Conservation (phyloP, 306 rosid genomes). For the Casuarina glauca region DNA sequence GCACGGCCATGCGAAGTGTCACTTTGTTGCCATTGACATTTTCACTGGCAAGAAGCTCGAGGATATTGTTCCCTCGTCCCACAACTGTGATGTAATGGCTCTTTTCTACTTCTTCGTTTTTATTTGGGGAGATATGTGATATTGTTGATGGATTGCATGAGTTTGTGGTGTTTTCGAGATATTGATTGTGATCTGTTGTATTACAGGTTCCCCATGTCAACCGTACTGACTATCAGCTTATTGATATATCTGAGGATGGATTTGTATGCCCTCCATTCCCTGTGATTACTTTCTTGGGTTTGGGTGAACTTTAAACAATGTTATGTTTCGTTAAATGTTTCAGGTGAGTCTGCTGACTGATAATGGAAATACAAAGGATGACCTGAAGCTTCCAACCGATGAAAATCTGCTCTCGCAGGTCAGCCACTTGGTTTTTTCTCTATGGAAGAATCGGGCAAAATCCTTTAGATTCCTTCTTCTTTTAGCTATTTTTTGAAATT, state of each 20-base stretch:
- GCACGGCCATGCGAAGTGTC: constrained; percentile 98
- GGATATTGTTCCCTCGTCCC: constrained; percentile 98
- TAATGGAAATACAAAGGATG: constrained; percentile 90
- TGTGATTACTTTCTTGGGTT: background rate
- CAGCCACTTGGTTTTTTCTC: constrained; percentile 2
- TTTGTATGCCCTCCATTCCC: constrained; percentile 54
- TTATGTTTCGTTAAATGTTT: constrained; percentile 10
- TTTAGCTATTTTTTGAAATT: background rate
- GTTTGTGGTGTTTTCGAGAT: background rate
- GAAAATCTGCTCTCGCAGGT: constrained; percentile 84
- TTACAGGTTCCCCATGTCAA: constrained; percentile 93
- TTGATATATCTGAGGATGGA: constrained; percentile 98
- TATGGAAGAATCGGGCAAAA: background rate
- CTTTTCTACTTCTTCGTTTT: background rate
- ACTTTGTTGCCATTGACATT: constrained; percentile 94
- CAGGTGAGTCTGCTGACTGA: constrained; percentile 98
- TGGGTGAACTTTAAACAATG: background rate
- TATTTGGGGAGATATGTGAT: background rate
- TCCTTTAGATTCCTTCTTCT: background rate
- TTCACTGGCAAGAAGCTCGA: constrained; percentile 91
- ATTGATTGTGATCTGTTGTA: constrained; percentile 1
- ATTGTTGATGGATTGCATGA: background rate
- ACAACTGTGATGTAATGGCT: constrained; percentile 83
- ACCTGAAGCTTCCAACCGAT: constrained; percentile 93
- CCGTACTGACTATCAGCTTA: constrained; percentile 93